Evolutionary conservation across 2,329 filamentous ascomycete genomes (phyloP).

Genomic region (Hymenoscyphus fructigenus): DNA sequence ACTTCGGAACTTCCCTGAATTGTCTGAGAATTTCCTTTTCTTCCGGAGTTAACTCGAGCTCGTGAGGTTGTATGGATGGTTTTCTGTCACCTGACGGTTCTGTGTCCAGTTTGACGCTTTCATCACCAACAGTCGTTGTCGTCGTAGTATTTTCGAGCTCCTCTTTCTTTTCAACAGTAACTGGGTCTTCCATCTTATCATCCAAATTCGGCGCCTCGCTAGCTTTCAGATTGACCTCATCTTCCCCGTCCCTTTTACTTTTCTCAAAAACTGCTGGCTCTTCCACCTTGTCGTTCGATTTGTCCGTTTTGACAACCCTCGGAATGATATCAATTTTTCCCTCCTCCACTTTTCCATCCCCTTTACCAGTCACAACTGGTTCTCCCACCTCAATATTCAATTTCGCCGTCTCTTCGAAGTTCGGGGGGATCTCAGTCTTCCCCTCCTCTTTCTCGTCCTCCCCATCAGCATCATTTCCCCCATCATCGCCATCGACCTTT

Average conservation of each 20-base stretch:
- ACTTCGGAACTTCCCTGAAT: not conserved
- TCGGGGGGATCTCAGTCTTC: not conserved
- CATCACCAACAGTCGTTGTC: not conserved
- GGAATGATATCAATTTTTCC: not conserved
- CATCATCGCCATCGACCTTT: constrained; percentile 11
- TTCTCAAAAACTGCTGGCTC: not conserved
- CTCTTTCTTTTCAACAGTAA: not conserved
- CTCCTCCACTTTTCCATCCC: not conserved
- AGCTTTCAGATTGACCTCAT: too few species aligned
- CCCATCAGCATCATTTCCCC: not conserved
- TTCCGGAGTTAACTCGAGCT: not conserved
- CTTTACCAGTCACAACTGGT: too few species aligned
- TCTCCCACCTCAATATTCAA: too few species aligned
- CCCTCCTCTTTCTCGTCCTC: constrained; percentile 4
- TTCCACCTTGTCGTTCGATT: not conserved
- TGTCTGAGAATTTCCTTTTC: not conserved
- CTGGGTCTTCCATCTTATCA: too few species aligned
- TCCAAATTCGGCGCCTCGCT: too few species aligned
- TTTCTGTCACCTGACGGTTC: not conserved
- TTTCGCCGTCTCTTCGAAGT: too few species aligned
- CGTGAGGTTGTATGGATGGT: not conserved
- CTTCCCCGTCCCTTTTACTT: not conserved
- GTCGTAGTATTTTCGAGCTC: not conserved
- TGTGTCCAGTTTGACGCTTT: not conserved
- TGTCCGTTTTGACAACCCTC: not conserved